Evolutionary conservation across 768 basidiomycete species (phyloP).

Genomic region (Boletus tylopilopsis): DNA sequence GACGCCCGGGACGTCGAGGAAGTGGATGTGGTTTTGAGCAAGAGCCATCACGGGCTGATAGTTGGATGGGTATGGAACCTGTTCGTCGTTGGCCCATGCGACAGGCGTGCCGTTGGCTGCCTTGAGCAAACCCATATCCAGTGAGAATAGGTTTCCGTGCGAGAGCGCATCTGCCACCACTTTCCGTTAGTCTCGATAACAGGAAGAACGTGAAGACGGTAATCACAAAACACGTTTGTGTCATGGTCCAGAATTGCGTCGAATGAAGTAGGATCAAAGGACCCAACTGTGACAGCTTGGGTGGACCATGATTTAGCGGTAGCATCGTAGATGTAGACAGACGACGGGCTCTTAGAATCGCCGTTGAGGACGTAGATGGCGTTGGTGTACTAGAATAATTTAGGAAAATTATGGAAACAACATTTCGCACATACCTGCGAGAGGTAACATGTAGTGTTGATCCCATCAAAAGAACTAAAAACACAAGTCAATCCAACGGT

Average conservation of each 20-base stretch:
- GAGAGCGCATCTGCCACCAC: conserved; percentile 60
- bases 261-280: conserved; percentile 62
- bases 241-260: conserved; percentile 87
- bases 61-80: conserved; percentile 50
- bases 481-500: not conserved
- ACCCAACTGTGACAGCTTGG: conserved; percentile 52
- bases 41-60: conserved; percentile 77
- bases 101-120: conserved; percentile 55
- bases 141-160: conserved; percentile 56
- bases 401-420: conserved; percentile 7
- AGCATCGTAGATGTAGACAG: conserved; percentile 81
- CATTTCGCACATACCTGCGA: conserved; percentile 46
- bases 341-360: conserved; percentile 63
- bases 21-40: conserved; percentile 85
- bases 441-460: conserved; percentile 67
- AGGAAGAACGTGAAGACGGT: not conserved
- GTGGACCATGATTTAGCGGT: conserved; percentile 71
- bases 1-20: conserved; percentile 66
- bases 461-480: conserved; percentile 59
- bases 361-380: conserved; percentile 83
- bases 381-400: conserved; percentile 76
- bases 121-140: conserved; percentile 67
- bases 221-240: conserved; percentile 81
- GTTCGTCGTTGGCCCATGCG: conserved; percentile 61
- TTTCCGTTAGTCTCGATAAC: conserved; percentile 5